Conservation (phyloP, 441 rosid genomes). For the Macaranga tanarius region DNA sequence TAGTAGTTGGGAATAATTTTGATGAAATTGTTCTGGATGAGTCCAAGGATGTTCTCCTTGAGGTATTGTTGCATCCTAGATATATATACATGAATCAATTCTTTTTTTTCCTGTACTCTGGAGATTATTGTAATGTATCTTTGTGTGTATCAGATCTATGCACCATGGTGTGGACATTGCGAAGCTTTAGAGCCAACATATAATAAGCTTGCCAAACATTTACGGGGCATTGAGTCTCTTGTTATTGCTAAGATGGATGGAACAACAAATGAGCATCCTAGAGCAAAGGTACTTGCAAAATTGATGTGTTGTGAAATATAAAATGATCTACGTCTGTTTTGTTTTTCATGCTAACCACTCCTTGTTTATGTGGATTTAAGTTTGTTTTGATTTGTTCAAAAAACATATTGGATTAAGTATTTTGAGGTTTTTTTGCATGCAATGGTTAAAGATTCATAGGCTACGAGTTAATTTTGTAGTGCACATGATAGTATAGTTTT, state of each 20-base stretch:
- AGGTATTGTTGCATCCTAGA: slow-evolving; percentile 47
- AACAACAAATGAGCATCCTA: slow-evolving; percentile 94
- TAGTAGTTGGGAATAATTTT: slow-evolving; percentile 86
- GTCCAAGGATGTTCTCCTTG: slow-evolving; percentile 93
- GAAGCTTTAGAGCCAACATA: slow-evolving; percentile 92
- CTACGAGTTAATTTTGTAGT: not conserved
- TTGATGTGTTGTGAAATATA: not conserved
- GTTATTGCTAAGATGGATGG: slow-evolving; percentile 99
- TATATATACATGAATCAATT: not conserved
- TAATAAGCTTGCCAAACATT: slow-evolving; percentile 88
- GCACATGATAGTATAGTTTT: not conserved
- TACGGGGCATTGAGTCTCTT: slow-evolving; percentile 67
- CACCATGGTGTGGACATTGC: slow-evolving; percentile 99
- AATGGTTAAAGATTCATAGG: too few species aligned
- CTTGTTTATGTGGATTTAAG: not conserved
- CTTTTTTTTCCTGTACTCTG: not conserved
- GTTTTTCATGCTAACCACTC: not conserved
- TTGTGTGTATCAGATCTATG: slow-evolving; percentile 58
- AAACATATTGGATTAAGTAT: not conserved
- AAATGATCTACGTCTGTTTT: slow-evolving; percentile 1
- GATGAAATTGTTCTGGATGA: slow-evolving; percentile 92
- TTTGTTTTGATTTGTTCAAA: not conserved
- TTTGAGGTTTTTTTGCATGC: not conserved
- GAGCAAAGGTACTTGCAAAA: slow-evolving; percentile 71
- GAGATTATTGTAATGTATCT: slow-evolving; percentile 15